A percentile compares a stretch with the other conserved stretches of the same genome.
These are phyloP conservation scores for Dillenia suffruticosa DNA, from an alignment of 164 flowering plant species.

Conservation along the genomic window DNA sequence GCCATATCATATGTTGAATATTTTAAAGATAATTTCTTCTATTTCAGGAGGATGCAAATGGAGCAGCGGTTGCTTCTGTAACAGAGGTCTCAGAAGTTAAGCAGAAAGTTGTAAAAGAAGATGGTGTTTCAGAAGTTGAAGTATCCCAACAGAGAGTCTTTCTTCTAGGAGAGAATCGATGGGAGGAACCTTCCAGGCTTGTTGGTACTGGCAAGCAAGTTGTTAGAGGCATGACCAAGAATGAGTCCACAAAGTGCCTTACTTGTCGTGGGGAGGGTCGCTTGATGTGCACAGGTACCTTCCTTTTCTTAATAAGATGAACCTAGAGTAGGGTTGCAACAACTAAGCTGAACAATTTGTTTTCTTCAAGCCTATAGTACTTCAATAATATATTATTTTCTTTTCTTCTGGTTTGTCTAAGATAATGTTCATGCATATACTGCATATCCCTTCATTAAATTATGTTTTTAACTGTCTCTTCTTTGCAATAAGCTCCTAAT, in stretches of 20 bases:
- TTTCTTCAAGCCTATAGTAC: no score
- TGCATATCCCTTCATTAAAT: no score
- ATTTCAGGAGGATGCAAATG: conserved; percentile 49
- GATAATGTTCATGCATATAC: no score
- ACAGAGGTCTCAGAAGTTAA: conserved; percentile 47
- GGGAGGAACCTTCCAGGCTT: conserved; percentile 96
- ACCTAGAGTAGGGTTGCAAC: no score
- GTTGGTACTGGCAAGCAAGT: conserved; percentile 22
- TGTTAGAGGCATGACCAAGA: conserved; percentile 18
- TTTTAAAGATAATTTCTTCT: not conserved
- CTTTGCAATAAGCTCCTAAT: no score
- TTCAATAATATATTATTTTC: no score
- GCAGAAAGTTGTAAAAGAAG: conserved; percentile 39
- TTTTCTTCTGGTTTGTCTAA: no score
- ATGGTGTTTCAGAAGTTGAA: conserved; percentile 32
- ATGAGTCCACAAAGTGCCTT: conserved; percentile 40
- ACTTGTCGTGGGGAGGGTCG: conserved; percentile 89
- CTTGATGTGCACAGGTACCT: conserved; percentile 68
- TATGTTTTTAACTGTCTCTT: no score
- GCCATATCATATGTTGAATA: no score
- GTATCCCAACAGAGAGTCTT: conserved; percentile 59
- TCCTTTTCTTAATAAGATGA: not conserved
- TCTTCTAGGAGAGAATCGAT: conserved; percentile 95
- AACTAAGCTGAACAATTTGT: no score
- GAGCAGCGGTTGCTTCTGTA: conserved; percentile 46